A percentile compares a stretch with the other conserved stretches of the same genome.
These are phyloP conservation scores for Alternaria arbusti DNA, from an alignment of 2,329 filamentous ascomycete species.

Conservation along the genomic window DNA sequence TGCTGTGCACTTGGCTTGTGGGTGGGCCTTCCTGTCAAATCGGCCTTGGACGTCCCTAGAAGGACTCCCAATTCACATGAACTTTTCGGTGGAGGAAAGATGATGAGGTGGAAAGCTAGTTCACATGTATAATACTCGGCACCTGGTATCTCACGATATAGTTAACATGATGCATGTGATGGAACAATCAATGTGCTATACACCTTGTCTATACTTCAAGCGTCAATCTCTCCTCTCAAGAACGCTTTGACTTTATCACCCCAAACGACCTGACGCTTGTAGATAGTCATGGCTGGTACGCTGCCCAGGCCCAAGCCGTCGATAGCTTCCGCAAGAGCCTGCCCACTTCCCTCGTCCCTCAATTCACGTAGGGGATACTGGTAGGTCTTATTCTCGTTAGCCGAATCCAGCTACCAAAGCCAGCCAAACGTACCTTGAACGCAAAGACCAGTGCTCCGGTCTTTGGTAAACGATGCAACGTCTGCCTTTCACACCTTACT, in stretches of 20 bases:
- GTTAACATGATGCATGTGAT: neutral
- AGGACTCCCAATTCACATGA: neutral
- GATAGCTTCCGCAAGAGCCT: constrained; percentile 62
- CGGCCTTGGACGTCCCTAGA: neutral
- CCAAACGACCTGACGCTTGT: constrained; percentile 66
- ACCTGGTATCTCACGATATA: neutral
- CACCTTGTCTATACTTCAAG: neutral
- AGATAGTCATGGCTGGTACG: constrained; percentile 63
- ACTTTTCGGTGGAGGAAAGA: neutral
- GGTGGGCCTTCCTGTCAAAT: neutral
- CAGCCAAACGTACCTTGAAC: constrained; percentile 54
- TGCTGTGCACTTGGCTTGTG: neutral
- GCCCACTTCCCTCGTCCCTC: constrained; percentile 62
- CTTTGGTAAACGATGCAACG: constrained; percentile 63
- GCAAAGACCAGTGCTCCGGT: constrained; percentile 64
- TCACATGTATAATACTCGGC: neutral
- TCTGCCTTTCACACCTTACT: constrained; percentile 66
- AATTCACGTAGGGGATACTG: constrained; percentile 62
- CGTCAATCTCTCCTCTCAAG: constrained; percentile 45
- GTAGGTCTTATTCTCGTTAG: constrained; percentile 55
- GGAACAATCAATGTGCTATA: neutral
- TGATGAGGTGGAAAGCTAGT: neutral
- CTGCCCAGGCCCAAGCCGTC: constrained; percentile 65
- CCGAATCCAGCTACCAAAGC: neutral
- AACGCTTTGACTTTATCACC: constrained; percentile 61